Conservation (phyloP, 2,329 filamentous ascomycete genomes). For the Aureobasidium leucospermi region DNA sequence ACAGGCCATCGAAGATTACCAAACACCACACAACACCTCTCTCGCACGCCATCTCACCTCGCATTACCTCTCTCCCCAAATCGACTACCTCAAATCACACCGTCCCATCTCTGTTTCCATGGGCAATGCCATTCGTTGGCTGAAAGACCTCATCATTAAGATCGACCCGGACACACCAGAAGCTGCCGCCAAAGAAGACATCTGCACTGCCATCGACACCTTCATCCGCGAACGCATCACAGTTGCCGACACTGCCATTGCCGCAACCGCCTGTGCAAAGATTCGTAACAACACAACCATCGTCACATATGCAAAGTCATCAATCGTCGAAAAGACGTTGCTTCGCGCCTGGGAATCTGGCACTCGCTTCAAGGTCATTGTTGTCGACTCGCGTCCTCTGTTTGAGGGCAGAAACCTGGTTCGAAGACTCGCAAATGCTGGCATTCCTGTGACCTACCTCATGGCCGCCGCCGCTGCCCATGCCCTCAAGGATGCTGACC, state of each 20-base stretch:
- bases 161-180: constrained; percentile 83
- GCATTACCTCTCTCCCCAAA: constrained; percentile 87
- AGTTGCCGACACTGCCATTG: constrained; percentile 79
- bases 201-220: constrained; percentile 75
- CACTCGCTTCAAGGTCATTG: constrained; percentile 72
- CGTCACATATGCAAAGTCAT: constrained; percentile 79
- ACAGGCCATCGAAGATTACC: constrained; percentile 87
- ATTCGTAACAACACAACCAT: constrained; percentile 75
- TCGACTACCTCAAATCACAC: constrained; percentile 87
- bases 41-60: constrained; percentile 86
- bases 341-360: constrained; percentile 63
- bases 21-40: constrained; percentile 74
- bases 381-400: constrained; percentile 69
- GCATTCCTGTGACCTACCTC: constrained; percentile 72
- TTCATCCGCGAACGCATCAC: constrained; percentile 89
- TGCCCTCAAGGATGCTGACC: constrained; percentile 62
- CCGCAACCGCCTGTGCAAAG: constrained; percentile 64
- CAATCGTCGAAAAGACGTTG: constrained; percentile 76
- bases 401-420: constrained; percentile 67
- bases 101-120: constrained; percentile 95
- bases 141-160: constrained; percentile 87
- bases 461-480: constrained; percentile 71
- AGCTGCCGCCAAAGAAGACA: constrained; percentile 67
- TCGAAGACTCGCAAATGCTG: constrained; percentile 59
- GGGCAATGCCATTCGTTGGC: constrained; percentile 90